These are phyloP conservation scores for Parachaetomium inaequale DNA, from an alignment of 495 filamentous ascomycete species.

Conservation along the genomic window DNA sequence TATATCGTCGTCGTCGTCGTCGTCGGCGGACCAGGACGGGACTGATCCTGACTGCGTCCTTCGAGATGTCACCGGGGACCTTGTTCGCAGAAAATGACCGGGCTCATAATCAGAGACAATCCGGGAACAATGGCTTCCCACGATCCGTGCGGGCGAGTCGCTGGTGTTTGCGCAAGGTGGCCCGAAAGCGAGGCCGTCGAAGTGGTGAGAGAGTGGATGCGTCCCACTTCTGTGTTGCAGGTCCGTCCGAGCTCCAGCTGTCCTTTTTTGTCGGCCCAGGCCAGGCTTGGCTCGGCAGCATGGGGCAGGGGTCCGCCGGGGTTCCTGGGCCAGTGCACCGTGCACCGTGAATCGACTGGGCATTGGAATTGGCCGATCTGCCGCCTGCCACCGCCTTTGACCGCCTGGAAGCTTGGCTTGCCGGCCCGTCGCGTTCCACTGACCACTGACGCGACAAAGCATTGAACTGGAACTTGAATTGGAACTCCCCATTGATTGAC, in stretches of 20 bases:
- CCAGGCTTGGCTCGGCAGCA: constrained; percentile 11
- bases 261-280: constrained; percentile 25
- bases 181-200: not conserved
- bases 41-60: not conserved
- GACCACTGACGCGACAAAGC: constrained; percentile 21
- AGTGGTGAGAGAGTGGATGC: not conserved
- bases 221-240: constrained; percentile 12
- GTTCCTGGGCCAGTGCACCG: not conserved
- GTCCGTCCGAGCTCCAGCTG: constrained; percentile 24
- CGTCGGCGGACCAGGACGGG: not conserved
- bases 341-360: not conserved
- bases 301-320: constrained; percentile 12
- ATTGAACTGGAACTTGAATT: not conserved
- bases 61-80: constrained; percentile 23
- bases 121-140: not conserved
- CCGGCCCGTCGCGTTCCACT: constrained; percentile 11
- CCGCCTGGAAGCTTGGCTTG: not conserved
- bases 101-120: constrained; percentile 17
- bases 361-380: constrained; percentile 13
- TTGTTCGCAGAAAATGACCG: constrained; percentile 9
- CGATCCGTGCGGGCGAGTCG: not conserved
- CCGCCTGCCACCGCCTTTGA: constrained; percentile 10
- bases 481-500: not conserved
- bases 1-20: not conserved
- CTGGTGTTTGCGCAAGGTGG: constrained; percentile 11